A percentile compares a stretch with the other conserved stretches of the same genome.
phyloP scores from a whole-genome alignment of 2,329 filamentous ascomycete species.

The Talaromyces pinophilus region DNA sequence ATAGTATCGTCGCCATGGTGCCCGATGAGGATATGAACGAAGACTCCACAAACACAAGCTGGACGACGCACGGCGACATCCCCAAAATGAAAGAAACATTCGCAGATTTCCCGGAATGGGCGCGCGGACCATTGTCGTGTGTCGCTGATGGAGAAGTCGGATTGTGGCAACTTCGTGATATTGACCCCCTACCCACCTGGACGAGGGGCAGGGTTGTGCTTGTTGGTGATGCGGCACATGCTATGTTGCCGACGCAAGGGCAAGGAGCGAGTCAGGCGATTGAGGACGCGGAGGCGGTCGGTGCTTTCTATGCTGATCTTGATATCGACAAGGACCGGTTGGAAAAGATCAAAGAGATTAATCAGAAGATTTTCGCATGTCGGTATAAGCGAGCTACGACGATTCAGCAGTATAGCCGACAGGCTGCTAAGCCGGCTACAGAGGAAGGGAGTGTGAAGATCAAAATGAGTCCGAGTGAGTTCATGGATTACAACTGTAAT shows the following conservation, averaged over 20 bases:
- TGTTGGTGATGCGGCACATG: conserved; percentile 10
- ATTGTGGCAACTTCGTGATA: conserved; percentile 51
- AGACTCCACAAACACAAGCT: conserved; percentile 40
- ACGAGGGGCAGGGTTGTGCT: conserved; percentile 21
- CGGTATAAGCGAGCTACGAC: conserved; percentile 43
- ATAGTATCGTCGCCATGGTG: conserved; percentile 49
- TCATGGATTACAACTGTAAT: conserved; percentile 28
- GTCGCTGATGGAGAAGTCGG: conserved; percentile 36
- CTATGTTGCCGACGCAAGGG: conserved; percentile 8
- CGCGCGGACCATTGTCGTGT: conserved; percentile 35
- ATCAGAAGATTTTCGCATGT: conserved; percentile 21
- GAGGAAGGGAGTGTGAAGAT: conserved; percentile 31
- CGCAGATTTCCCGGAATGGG: conserved; percentile 47
- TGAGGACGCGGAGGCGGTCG: conserved; percentile 14
- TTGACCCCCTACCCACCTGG: conserved; percentile 45
- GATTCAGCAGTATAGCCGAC: conserved; percentile 49
- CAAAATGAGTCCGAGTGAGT: conserved; percentile 21
- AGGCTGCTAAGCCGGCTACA: conserved; percentile 44
- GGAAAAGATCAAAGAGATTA: neutral
- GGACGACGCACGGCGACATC: conserved; percentile 45
- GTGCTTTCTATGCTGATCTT: conserved; percentile 8
- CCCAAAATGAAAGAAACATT: conserved; percentile 39
- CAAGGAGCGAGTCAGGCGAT: conserved; percentile 12
- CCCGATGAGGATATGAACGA: conserved; percentile 45
- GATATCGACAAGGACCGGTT: neutral